These are phyloP conservation scores for Pichia ethanolica DNA, from an alignment of 805 yeast genomes.

Conservation along the genomic window DNA sequence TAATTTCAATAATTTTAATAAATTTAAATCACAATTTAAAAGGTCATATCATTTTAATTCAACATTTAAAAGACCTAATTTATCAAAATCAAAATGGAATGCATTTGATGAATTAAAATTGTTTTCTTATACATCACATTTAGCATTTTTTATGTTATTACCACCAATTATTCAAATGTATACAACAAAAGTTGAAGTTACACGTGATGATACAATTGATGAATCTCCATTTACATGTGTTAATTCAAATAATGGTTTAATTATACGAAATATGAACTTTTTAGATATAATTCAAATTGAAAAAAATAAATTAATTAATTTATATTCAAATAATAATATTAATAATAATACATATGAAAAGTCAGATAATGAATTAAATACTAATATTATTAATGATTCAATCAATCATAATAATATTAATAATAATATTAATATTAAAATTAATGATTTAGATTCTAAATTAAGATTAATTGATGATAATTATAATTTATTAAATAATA, in stretches of 20 bases:
- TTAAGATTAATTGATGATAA: too few species aligned
- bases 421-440: too few species aligned
- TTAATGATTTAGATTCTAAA: too few species aligned
- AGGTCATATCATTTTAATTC: constrained; percentile 3
- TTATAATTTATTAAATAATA: too few species aligned
- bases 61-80: constrained; percentile 4
- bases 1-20: too few species aligned
- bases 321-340: background rate
- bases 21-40: background rate
- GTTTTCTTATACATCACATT: constrained; percentile 26
- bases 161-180: constrained; percentile 24
- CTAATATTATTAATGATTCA: too few species aligned
- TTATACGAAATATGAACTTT: background rate
- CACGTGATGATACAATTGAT: constrained; percentile 20
- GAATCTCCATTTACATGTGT: constrained; percentile 11
- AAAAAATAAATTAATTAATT: constrained; percentile 1
- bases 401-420: too few species aligned
- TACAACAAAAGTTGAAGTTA: constrained; percentile 24
- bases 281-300: constrained; percentile 1
- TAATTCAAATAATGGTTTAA: background rate
- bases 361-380: too few species aligned
- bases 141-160: constrained; percentile 24
- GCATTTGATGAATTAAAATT: constrained; percentile 24
- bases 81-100: constrained; percentile 16
- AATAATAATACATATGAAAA: background rate